Percentiles rank a stretch among this genome's conserved stretches.
These are phyloP conservation scores for Fagopyrum esculentum DNA, from an alignment of 148 eudicot species.

Conservation along the genomic window DNA sequence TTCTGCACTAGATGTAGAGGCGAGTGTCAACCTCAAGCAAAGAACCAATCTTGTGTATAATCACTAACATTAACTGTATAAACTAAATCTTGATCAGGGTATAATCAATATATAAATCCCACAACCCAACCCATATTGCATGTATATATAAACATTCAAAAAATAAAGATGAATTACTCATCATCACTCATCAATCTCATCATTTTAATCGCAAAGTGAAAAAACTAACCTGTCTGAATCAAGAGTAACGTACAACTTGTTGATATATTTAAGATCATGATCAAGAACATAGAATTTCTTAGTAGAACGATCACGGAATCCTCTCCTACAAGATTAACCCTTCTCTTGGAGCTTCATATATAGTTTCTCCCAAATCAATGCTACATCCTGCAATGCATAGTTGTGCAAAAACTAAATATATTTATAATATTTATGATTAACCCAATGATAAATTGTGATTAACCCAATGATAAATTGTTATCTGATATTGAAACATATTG, in stretches of 20 bases:
- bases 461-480: background rate
- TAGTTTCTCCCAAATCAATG: slow-evolving; percentile 43
- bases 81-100: slow-evolving; percentile 59
- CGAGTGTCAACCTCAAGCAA: slow-evolving; percentile 75
- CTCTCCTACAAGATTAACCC: slow-evolving; percentile 97
- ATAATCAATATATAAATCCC: slow-evolving; percentile 72
- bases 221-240: slow-evolving; percentile 60
- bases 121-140: slow-evolving; percentile 88
- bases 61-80: slow-evolving; percentile 58
- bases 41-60: slow-evolving; percentile 76
- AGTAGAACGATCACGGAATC: slow-evolving; percentile 87
- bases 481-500: background rate
- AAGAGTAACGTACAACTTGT: slow-evolving; percentile 53
- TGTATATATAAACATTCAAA: slow-evolving; percentile 34
- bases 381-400: slow-evolving; percentile 34
- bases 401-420: too few species aligned
- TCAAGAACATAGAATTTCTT: slow-evolving; percentile 75
- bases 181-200: background rate
- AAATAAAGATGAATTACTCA: background rate
- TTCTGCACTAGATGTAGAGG: slow-evolving; percentile 74
- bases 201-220: too few species aligned
- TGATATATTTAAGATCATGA: slow-evolving; percentile 65
- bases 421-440: too few species aligned
- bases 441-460: too few species aligned
- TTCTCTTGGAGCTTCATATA: slow-evolving; percentile 73